Percentiles rank a stretch among this genome's conserved stretches.
phyloP scores from a whole-genome alignment of 2,329 filamentous ascomycete genomes.

The Rachicladosporium sp. region DNA sequence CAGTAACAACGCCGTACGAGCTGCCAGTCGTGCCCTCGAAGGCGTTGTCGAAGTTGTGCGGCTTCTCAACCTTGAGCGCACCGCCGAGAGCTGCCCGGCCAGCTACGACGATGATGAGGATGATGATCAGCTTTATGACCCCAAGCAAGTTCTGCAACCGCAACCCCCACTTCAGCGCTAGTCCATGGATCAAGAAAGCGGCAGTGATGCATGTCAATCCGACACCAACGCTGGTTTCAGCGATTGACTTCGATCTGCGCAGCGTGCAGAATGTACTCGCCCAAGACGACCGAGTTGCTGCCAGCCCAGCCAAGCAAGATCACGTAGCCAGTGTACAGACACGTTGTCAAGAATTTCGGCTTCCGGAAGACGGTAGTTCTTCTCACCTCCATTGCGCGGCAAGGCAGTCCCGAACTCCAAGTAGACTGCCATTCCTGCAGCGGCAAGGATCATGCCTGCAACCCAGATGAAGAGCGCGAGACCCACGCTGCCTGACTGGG shows the following conservation, averaged over 20 bases:
- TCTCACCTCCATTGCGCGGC: constrained; percentile 52
- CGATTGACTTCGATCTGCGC: constrained; percentile 48
- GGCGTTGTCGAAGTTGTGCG: constrained; percentile 50
- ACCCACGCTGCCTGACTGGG: constrained; percentile 48
- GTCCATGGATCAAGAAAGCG: constrained; percentile 54
- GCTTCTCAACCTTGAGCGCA: constrained; percentile 47
- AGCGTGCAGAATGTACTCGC: constrained; percentile 57
- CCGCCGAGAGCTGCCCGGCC: constrained; percentile 50
- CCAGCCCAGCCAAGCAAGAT: constrained; percentile 53
- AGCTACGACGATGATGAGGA: constrained; percentile 52
- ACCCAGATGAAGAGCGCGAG: constrained; percentile 53
- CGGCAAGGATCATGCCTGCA: constrained; percentile 48
- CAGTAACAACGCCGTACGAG: constrained; percentile 54
- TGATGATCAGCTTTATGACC: constrained; percentile 50
- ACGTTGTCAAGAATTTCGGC: constrained; percentile 49
- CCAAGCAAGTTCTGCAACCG: constrained; percentile 55
- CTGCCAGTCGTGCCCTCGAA: constrained; percentile 55
- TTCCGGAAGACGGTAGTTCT: constrained; percentile 53
- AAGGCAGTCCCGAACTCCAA: constrained; percentile 55
- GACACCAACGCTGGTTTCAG: constrained; percentile 54
- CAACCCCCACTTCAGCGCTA: constrained; percentile 53
- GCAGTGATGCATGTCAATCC: constrained; percentile 54
- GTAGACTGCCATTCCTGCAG: constrained; percentile 51
- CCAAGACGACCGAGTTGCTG: constrained; percentile 57
- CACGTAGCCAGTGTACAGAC: constrained; percentile 48